A percentile compares a stretch with the other conserved stretches of the same genome.
These are phyloP conservation scores for Ciborinia camelliae DNA, from an alignment of 2,329 filamentous ascomycete genomes.

Conservation along the genomic window DNA sequence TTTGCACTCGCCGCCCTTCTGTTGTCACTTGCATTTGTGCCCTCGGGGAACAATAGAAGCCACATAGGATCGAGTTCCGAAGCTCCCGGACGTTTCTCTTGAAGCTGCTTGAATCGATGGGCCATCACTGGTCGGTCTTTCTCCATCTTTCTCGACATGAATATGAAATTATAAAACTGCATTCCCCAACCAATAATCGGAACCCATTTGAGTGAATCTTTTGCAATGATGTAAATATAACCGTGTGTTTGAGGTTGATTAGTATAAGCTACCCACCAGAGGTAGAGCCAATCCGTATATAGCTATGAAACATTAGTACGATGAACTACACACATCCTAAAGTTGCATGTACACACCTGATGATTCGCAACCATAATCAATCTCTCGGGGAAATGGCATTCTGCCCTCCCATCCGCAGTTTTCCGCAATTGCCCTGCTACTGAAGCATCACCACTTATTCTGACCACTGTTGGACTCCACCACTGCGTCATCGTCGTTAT, in stretches of 20 bases:
- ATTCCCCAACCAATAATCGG: conserved; percentile 78
- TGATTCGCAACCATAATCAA: conserved; percentile 85
- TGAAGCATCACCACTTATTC: conserved; percentile 78
- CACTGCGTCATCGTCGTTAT: conserved; percentile 78
- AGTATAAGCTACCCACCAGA: conserved; percentile 92
- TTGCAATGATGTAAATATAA: conserved; percentile 85
- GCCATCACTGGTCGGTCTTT: conserved; percentile 73
- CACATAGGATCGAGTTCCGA: conserved; percentile 76
- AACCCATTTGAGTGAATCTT: conserved; percentile 79
- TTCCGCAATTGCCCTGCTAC: conserved; percentile 71
- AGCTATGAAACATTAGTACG: conserved; percentile 47
- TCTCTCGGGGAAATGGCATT: conserved; percentile 77
- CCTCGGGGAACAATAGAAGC: conserved; percentile 84
- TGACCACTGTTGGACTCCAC: conserved; percentile 80
- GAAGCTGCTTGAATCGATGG: conserved; percentile 68
- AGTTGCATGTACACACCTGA: conserved; percentile 50
- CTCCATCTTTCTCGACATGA: conserved; percentile 86
- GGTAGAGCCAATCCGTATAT: conserved; percentile 88
- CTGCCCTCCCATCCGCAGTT: conserved; percentile 67
- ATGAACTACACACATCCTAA: not conserved
- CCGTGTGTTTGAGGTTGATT: conserved; percentile 73
- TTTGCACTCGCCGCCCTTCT: conserved; percentile 66
- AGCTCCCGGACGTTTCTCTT: conserved; percentile 52
- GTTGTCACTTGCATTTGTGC: conserved; percentile 73
- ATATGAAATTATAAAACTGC: conserved; percentile 86